These are phyloP conservation scores for Microdochium bolleyi DNA, from an alignment of 2,329 filamentous ascomycete genomes.

Conservation along the genomic window DNA sequence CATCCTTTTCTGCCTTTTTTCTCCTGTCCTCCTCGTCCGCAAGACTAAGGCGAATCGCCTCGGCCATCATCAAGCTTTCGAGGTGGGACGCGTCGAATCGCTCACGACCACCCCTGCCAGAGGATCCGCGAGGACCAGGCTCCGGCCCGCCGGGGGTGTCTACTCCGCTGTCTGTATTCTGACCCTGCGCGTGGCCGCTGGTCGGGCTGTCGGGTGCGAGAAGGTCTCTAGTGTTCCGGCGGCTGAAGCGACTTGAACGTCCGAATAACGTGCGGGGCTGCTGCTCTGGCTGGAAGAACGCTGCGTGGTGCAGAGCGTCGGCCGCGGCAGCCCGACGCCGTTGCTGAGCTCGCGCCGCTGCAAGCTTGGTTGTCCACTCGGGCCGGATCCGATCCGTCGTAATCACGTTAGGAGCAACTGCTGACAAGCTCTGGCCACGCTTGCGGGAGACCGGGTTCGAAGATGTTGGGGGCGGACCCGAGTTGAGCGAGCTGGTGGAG, in stretches of 20 bases:
- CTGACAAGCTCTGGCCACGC: slow-evolving; percentile 60
- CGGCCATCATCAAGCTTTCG: slow-evolving; percentile 98
- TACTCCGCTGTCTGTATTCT: slow-evolving; percentile 13
- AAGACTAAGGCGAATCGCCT: slow-evolving; percentile 86
- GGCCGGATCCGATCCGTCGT: slow-evolving; percentile 89
- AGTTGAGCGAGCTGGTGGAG: slow-evolving; percentile 72
- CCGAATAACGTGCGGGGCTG: slow-evolving; percentile 45
- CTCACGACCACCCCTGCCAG: slow-evolving; percentile 15
- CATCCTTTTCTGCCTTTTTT: slow-evolving; percentile 73
- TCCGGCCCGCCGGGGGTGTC: slow-evolving; percentile 21
- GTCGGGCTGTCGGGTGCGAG: slow-evolving; percentile 21
- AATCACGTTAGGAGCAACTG: slow-evolving; percentile 76
- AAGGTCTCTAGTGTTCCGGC: slow-evolving; percentile 37
- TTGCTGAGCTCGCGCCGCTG: slow-evolving; percentile 75
- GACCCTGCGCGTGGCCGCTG: slow-evolving; percentile 9
- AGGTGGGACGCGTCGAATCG: slow-evolving; percentile 52
- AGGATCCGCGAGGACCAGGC: slow-evolving; percentile 20
- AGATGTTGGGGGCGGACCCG: slow-evolving; percentile 36
- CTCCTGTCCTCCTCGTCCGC: slow-evolving; percentile 90
- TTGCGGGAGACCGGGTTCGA: slow-evolving; percentile 30
- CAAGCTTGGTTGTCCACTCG: slow-evolving; percentile 88
- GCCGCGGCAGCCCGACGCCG: slow-evolving; percentile 84
- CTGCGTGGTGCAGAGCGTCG: slow-evolving; percentile 88
- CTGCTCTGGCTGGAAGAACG: slow-evolving; percentile 73
- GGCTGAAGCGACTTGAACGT: slow-evolving; percentile 43